Evolutionary conservation across 176 grass and related monocot genomes (phyloP), one percentile per base, ranked within the genome.

Genomic region (Oryza glumipatula): DNA sequence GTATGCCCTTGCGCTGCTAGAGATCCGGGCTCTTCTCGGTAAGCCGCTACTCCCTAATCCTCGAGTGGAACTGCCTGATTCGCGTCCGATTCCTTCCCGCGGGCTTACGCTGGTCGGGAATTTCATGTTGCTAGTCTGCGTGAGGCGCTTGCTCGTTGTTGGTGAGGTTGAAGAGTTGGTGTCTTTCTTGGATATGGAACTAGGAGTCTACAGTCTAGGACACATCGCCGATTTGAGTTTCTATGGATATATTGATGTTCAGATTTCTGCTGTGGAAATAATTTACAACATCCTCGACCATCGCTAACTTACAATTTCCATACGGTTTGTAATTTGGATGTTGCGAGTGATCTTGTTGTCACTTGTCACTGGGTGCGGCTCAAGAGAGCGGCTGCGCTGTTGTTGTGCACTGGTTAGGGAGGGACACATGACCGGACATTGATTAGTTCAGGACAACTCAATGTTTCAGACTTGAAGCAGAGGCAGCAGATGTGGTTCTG

Each of bases 21-120:
- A 56, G 88, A 82, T 86, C 78, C 56, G 23, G 35, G 23, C 2
- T 44, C 19, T 72, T 36, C 1, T 76, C 1, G 78, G 83, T 89
- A 77, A 89, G 77, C 72, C 12, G 23, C 52, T 19, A 17, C 9
- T 16, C 32, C 0, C 23, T 44, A 56, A 45, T 12, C 35, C 33
- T 76, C 48, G 5, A 19, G 54, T 44, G n/a, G 21, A 56, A 44
- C 9, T 36, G 32, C 35, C 52, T 43, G 83, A 77, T 85, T 77
- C 54, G 77, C 23, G 45, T 76, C 47, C 12, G 12, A 15, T 65
- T 71, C 17, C 30, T 65, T 3, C 39, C 11, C 0, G 28, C 28
- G 64, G 11, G 65, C 32, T 61, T 15, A 1, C 2, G 19, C 1
- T 64, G 2, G 17, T 6, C 19, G 15, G 24, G 5, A 46, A 21